Evolutionary conservation across 1,284 basidiomycete genomes (phyloP).

Genomic region (Vanrija pseudolonga): DNA sequence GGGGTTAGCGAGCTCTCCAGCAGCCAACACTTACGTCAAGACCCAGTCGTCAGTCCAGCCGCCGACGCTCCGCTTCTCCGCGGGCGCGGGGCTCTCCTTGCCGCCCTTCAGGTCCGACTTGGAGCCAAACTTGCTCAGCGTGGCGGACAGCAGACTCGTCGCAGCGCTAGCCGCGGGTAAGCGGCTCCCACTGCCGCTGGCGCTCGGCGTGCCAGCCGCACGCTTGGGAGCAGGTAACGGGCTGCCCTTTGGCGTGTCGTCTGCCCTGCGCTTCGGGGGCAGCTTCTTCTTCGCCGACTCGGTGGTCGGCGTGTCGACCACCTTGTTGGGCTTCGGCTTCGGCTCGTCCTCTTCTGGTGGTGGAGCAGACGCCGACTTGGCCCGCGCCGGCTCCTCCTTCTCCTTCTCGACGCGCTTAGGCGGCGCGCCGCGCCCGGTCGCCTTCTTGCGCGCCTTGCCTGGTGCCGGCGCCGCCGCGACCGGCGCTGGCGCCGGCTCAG

Average conservation of each 20-base stretch:
- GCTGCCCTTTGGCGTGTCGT: neutral
- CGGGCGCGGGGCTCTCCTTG: neutral
- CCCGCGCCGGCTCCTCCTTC: neutral
- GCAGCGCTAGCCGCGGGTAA: neutral
- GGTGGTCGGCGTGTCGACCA: neutral
- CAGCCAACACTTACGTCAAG: constrained; percentile 11
- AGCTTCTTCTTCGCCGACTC: neutral
- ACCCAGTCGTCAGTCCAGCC: constrained; percentile 17
- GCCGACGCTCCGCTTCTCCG: constrained; percentile 3
- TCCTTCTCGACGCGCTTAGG: neutral
- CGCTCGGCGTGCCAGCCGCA: neutral
- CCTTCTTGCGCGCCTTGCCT: neutral
- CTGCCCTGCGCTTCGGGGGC: neutral
- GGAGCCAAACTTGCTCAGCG: constrained; percentile 5
- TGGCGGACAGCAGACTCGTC: constrained; percentile 8
- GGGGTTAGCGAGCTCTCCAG: neutral
- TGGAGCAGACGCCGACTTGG: neutral
- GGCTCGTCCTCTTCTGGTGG: neutral
- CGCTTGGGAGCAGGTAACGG: neutral
- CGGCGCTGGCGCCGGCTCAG: neutral
- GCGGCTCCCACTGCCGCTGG: too few relatives aligned
- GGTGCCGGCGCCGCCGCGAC: neutral
- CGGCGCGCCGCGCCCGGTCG: neutral
- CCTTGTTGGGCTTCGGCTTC: neutral
- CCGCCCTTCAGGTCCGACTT: constrained; percentile 2